Evolutionary conservation across 331 rosid species (phyloP).

Genomic region (Malus hybrid): DNA sequence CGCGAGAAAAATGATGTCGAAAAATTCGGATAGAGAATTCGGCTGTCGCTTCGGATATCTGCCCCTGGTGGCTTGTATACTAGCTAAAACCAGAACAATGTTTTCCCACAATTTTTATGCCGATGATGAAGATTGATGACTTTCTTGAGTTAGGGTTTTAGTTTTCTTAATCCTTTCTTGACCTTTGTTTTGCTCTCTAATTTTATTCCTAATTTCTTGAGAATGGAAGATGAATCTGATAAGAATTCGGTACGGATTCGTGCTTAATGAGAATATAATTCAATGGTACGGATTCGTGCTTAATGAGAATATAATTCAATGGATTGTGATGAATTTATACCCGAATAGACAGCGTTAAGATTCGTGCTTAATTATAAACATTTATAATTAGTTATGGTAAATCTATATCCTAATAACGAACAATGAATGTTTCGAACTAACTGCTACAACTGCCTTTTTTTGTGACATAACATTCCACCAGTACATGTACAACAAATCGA

Average conservation of each 20-base stretch:
- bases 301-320: neutral
- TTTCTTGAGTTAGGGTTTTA: neutral
- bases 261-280: neutral
- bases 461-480: neutral
- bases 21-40: slow-evolving; percentile 3
- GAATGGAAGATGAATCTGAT: neutral
- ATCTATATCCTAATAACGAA: no score
- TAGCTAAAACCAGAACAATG: neutral
- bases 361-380: no score
- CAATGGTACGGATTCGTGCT: neutral
- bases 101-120: neutral
- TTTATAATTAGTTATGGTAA: neutral
- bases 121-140: neutral
- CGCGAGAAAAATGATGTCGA: slow-evolving; percentile 21
- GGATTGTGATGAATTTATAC: neutral
- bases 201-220: neutral
- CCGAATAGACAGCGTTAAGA: no score
- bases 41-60: slow-evolving; percentile 14
- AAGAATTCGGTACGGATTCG: neutral
- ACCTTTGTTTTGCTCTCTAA: neutral
- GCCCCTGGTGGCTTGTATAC: slow-evolving; percentile 18
- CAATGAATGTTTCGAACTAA: neutral
- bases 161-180: neutral
- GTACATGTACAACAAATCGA: neutral
- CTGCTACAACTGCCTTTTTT: neutral